Percentiles rank a stretch among this genome's conserved stretches.
Conservation (phyloP, 116 monocot genomes). For the Iris pallida region DNA sequence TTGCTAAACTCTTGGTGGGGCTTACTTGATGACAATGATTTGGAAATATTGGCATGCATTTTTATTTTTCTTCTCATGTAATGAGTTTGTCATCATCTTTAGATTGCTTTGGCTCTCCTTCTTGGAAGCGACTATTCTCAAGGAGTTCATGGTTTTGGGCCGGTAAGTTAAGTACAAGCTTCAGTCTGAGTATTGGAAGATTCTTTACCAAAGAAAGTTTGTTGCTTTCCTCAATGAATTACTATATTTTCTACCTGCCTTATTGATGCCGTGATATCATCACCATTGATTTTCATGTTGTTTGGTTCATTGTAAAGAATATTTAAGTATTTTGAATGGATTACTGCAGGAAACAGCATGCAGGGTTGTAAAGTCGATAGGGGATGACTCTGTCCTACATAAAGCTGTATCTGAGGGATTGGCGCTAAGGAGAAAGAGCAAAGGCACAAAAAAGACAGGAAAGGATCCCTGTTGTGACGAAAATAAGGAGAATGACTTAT, state of each 20-base stretch:
- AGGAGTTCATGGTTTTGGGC: constrained; percentile 75
- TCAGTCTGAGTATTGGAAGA: neutral
- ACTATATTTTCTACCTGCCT: neutral
- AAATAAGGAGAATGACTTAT: constrained; percentile 26
- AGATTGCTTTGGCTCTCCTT: constrained; percentile 81
- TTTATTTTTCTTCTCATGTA: constrained; percentile 6
- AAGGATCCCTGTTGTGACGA: constrained; percentile 12
- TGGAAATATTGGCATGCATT: neutral
- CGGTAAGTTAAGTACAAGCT: constrained; percentile 39
- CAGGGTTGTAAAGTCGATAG: constrained; percentile 64
- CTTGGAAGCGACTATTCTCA: constrained; percentile 88
- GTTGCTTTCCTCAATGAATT: neutral
- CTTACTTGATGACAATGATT: neutral
- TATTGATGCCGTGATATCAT: neutral
- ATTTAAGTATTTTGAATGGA: constrained; percentile 5
- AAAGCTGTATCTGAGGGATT: constrained; percentile 48
- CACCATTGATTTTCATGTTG: neutral
- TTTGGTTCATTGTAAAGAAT: neutral
- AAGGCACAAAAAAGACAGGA: constrained; percentile 29
- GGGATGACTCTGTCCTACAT: constrained; percentile 44
- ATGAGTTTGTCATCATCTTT: constrained; percentile 18
- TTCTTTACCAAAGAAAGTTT: neutral
- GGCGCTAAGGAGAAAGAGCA: constrained; percentile 28
- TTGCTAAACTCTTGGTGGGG: neutral
- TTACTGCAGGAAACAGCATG: constrained; percentile 69